Percentiles rank a stretch among this genome's conserved stretches.
phyloP scores from a whole-genome alignment of 2,329 filamentous ascomycete genomes.

The Samsoniella hepiali region DNA sequence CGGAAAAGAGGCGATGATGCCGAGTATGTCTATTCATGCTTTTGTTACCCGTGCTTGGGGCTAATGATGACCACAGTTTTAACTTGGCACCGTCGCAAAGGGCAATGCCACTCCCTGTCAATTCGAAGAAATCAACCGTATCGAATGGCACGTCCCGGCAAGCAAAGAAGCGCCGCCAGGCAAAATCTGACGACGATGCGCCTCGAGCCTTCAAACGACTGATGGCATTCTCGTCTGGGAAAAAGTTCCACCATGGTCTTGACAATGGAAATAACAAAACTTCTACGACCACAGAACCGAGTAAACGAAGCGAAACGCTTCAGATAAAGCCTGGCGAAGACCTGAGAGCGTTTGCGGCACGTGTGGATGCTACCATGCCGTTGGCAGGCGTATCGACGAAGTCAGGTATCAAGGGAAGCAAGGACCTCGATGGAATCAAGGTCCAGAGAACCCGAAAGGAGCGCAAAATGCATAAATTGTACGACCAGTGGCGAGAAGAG shows the following conservation, averaged over 20 bases:
- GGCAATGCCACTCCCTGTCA: conserved; percentile 50
- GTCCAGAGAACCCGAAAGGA: conserved; percentile 77
- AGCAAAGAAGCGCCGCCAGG: conserved; percentile 44
- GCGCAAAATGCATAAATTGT: conserved; percentile 74
- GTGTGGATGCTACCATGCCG: conserved; percentile 82
- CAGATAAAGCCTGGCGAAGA: conserved; percentile 82
- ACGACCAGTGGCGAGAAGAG: conserved; percentile 72
- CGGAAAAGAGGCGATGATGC: conserved; percentile 55
- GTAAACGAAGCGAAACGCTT: conserved; percentile 41
- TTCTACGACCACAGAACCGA: conserved; percentile 24
- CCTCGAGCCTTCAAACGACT: conserved; percentile 83
- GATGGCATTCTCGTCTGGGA: conserved; percentile 69
- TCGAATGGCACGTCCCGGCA: conserved; percentile 40
- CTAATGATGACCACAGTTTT: conserved; percentile 35
- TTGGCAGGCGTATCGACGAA: conserved; percentile 67
- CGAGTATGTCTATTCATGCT: conserved; percentile 40
- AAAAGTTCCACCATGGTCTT: conserved; percentile 59
- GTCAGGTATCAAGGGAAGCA: conserved; percentile 53
- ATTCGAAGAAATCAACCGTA: conserved; percentile 30
- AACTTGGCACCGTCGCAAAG: conserved; percentile 48
- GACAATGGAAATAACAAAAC: conserved; percentile 60
- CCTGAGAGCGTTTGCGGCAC: conserved; percentile 73
- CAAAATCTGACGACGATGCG: conserved; percentile 67
- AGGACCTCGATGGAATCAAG: conserved; percentile 63
- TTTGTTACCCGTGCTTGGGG: background rate